These are phyloP conservation scores for Cornus florida DNA, from an alignment of 148 eudicot species.

Conservation along the genomic window DNA sequence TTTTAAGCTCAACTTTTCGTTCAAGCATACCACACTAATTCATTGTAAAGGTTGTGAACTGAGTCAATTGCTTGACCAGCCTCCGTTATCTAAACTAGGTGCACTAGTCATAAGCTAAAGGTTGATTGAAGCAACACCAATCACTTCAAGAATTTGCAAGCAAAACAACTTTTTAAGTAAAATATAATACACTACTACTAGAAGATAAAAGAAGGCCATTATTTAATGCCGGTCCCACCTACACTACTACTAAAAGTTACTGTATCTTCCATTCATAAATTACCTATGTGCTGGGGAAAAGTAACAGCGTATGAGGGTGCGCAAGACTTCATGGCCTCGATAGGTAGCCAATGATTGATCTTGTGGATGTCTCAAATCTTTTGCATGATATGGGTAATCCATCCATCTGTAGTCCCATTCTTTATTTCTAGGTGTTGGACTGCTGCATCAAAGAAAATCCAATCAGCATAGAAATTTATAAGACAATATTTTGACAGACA, in stretches of 20 bases:
- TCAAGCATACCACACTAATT: neutral
- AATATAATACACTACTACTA: neutral
- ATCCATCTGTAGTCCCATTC: constrained; percentile 94
- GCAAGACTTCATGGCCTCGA: constrained; percentile 83
- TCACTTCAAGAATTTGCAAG: neutral
- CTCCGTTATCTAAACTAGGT: neutral
- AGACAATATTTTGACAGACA: too few relatives aligned
- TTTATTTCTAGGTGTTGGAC: constrained; percentile 25
- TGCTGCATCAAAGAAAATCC: constrained; percentile 19
- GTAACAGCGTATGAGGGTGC: constrained; percentile 86
- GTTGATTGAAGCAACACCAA: neutral
- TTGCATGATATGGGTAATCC: constrained; percentile 66
- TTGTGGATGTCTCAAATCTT: constrained; percentile 52
- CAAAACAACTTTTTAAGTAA: neutral
- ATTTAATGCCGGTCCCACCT: too few relatives aligned
- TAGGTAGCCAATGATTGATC: constrained; percentile 88
- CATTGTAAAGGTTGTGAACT: neutral
- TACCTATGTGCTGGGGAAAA: constrained; percentile 87
- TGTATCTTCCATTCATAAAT: neutral
- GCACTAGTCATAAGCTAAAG: neutral
- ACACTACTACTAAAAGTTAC: neutral
- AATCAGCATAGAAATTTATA: neutral
- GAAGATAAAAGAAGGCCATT: neutral
- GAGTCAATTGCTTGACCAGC: neutral
- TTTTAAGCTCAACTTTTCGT: too few relatives aligned